Percentiles rank a stretch among this genome's conserved stretches.
Conservation (phyloP, 2,329 filamentous ascomycete species). For the Microthyrium microscopicum region DNA sequence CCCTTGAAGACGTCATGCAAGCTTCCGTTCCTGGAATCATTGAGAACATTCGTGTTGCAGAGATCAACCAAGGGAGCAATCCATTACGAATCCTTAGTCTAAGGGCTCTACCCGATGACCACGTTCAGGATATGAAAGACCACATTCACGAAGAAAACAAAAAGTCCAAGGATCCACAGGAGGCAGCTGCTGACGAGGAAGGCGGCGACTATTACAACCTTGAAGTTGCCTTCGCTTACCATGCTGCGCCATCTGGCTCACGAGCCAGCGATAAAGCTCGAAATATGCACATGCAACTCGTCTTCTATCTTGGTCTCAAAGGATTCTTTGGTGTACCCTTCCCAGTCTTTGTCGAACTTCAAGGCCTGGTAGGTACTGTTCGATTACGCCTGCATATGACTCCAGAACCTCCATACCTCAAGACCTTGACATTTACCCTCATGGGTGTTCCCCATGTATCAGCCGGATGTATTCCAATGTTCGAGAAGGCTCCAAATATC, state of each 20-base stretch:
- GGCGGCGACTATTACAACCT: slow-evolving; percentile 88
- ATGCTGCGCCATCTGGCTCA: slow-evolving; percentile 57
- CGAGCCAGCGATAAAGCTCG: slow-evolving; percentile 65
- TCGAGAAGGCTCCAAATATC: slow-evolving; percentile 81
- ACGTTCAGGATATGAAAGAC: slow-evolving; percentile 68
- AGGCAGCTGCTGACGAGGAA: slow-evolving; percentile 75
- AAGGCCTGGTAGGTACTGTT: slow-evolving; percentile 76
- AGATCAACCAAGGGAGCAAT: slow-evolving; percentile 87
- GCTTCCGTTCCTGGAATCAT: slow-evolving; percentile 82
- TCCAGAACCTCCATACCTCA: slow-evolving; percentile 81
- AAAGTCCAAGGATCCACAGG: slow-evolving; percentile 68
- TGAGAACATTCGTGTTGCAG: slow-evolving; percentile 85
- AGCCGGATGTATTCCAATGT: slow-evolving; percentile 80
- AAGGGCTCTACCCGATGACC: slow-evolving; percentile 65
- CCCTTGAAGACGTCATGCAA: slow-evolving; percentile 89
- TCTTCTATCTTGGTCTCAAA: slow-evolving; percentile 84
- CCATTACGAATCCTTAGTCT: slow-evolving; percentile 77
- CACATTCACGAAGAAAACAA: slow-evolving; percentile 64
- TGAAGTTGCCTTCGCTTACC: slow-evolving; percentile 80
- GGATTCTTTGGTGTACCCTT: slow-evolving; percentile 79
- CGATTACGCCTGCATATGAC: slow-evolving; percentile 70
- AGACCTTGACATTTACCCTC: slow-evolving; percentile 79
- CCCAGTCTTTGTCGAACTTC: slow-evolving; percentile 79
- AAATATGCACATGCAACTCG: slow-evolving; percentile 93
- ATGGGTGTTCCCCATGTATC: slow-evolving; percentile 86